Base-by-base conservation (phyloP, 345 rosid genomes). In the Brassica carinata region DNA sequence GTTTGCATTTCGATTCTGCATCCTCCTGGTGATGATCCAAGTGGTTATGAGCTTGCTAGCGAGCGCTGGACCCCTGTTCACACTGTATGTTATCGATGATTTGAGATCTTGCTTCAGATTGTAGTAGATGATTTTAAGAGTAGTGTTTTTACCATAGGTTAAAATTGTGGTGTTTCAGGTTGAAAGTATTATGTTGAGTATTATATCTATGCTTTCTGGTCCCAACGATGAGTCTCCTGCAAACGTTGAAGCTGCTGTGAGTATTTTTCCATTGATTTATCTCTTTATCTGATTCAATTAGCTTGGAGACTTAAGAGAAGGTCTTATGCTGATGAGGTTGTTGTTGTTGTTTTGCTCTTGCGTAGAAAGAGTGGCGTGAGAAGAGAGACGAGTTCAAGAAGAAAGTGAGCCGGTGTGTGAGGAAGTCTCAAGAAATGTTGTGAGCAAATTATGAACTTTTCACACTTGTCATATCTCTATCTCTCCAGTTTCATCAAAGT, bases 1-100 rank as follows among this genome's bases (percentile, higher is more conserved):
- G 99, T 96, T 79, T 96, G 99, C 86, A 96, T 96, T 71, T 96
- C 99, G 30, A 93, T 96, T 80, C 97, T 96, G 74, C 98, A 96
- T 84, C 99, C 99, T 61, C 99, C 99, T 5, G 99, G 99, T 64
- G 98, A 93, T 66, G 99, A 96, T 82, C 99, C 98, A 38, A 96
- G 89, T 62, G 99, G 99, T 67, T 96, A 96, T 69, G 99, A 96
- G 85, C 95, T 96, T 86, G 98, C 99, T 77, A 93, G 94, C 74
- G 99, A 96, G 67, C 96, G 99, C 4, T 96, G 98, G 98, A 88
- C 83, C 77, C 99, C 98, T 29, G 96, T 96, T 69, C 98, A 96
- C 79, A 96, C 99, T 0, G 98, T 96, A 88, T 77, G 91, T 70
- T 67, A 27, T 3, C 6, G 3, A 0, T 53, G 3, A 17, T 17